Conservation (phyloP, 345 rosid species). For the Rhodamnia argentea region DNA sequence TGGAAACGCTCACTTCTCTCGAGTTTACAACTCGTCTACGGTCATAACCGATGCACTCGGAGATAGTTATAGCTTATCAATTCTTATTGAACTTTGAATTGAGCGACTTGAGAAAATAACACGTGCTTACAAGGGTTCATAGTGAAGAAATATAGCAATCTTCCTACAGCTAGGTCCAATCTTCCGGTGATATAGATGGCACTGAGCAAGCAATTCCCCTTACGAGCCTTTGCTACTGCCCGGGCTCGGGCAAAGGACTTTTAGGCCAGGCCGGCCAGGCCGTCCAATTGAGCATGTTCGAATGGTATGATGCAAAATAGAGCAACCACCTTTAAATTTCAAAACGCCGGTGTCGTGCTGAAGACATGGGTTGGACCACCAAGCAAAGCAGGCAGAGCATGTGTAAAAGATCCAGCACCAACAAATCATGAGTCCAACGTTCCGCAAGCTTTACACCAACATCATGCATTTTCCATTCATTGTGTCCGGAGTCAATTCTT, state of each 20-base stretch:
- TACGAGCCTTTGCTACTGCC: not conserved
- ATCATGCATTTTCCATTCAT: not conserved
- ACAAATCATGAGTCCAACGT: not conserved
- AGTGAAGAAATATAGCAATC: too few species aligned
- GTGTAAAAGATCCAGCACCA: not conserved
- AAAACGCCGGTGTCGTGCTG: not conserved
- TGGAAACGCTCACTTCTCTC: not conserved
- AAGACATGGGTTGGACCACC: not conserved
- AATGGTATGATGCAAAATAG: not conserved
- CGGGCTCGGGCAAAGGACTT: not conserved
- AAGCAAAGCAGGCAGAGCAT: not conserved
- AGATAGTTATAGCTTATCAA: not conserved
- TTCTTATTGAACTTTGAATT: not conserved
- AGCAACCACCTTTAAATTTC: not conserved
- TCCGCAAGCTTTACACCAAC: not conserved
- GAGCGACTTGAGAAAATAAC: not conserved
- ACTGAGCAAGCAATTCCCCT: not conserved
- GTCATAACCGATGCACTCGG: too few species aligned
- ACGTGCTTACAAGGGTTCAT: too few species aligned
- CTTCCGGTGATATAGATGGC: not conserved
- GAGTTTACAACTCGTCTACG: not conserved
- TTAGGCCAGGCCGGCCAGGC: not conserved
- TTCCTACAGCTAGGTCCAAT: too few species aligned
- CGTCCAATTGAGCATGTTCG: not conserved
- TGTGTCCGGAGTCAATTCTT: not conserved